phyloP scores from a whole-genome alignment of 345 rosid species.

The Brassica incana region DNA sequence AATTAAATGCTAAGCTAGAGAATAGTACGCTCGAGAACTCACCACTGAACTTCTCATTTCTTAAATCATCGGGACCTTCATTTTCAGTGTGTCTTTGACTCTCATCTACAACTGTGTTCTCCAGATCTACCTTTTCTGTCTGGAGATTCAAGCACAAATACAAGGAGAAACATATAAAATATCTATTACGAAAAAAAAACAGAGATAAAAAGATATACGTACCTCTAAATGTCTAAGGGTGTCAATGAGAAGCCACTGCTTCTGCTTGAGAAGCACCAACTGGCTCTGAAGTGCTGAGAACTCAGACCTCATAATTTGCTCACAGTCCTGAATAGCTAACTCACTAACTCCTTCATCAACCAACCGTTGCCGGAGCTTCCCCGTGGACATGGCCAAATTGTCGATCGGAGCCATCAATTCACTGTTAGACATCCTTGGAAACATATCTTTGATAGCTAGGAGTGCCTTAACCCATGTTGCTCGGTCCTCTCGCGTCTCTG shows the following conservation, averaged over 20 bases:
- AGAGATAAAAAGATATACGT: conserved; percentile 7
- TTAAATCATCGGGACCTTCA: conserved; percentile 47
- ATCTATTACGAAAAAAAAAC: background rate
- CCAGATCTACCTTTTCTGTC: conserved; percentile 99
- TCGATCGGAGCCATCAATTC: conserved; percentile 78
- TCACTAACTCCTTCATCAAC: conserved; percentile 72
- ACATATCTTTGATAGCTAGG: conserved; percentile 90
- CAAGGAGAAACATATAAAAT: background rate
- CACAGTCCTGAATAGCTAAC: conserved; percentile 75
- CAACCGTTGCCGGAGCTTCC: conserved; percentile 75
- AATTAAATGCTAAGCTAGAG: background rate
- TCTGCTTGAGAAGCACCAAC: conserved; percentile 77
- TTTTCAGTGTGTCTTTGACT: conserved; percentile 78
- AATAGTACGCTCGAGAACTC: conserved; percentile 42
- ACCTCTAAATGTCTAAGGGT: conserved; percentile 94
- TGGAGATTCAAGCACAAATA: conserved; percentile 41
- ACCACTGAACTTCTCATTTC: conserved; percentile 88
- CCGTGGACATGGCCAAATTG: conserved; percentile 58
- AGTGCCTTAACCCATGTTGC: conserved; percentile 83
- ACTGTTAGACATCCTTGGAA: conserved; percentile 88
- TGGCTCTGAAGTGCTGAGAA: conserved; percentile 66
- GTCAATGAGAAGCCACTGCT: conserved; percentile 80
- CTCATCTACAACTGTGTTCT: conserved; percentile 97
- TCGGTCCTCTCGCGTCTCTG: conserved; percentile 82
- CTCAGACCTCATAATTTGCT: conserved; percentile 87